phyloP scores from a whole-genome alignment of 192 early-diverging fungal species.

The Backusella westeae region DNA sequence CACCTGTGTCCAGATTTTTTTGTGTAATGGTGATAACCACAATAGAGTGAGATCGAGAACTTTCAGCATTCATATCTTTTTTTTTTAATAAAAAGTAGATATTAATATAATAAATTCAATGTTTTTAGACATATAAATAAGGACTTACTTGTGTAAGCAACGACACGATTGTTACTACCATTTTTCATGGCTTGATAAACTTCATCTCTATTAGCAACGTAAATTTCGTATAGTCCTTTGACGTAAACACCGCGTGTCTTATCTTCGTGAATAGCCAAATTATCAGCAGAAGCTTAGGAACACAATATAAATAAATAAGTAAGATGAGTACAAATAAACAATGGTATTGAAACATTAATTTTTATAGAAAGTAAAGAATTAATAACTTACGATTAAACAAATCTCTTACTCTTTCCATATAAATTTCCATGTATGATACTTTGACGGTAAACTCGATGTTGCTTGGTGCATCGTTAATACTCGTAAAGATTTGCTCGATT shows the following conservation, averaged over 20 bases:
- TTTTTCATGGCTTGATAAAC: constrained; percentile 97
- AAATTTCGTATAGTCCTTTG: constrained; percentile 95
- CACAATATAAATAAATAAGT: not conserved
- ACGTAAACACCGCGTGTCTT: constrained; percentile 97
- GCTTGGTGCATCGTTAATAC: constrained; percentile 87
- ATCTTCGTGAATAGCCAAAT: constrained; percentile 96
- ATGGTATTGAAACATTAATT: not conserved
- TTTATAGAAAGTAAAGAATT: not conserved
- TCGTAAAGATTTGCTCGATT: constrained; percentile 91
- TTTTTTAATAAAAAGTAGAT: not conserved
- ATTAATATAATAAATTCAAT: not conserved
- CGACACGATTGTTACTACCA: constrained; percentile 85
- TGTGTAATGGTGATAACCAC: constrained; percentile 94
- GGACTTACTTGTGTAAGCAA: constrained; percentile 85
- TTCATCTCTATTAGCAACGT: constrained; percentile 92
- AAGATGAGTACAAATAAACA: not conserved
- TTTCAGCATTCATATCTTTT: constrained; percentile 97
- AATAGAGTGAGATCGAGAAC: constrained; percentile 97
- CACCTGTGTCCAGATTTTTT: constrained; percentile 90
- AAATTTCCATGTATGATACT: constrained; percentile 99
- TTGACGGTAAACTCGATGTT: constrained; percentile 98
- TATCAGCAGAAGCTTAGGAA: constrained; percentile 72
- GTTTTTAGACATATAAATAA: not conserved
- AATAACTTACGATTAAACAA: constrained; percentile 80
- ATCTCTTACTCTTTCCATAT: constrained; percentile 99